These are phyloP conservation scores for Boletus semigastroideus DNA, from an alignment of 1,284 basidiomycete species.

Conservation along the genomic window DNA sequence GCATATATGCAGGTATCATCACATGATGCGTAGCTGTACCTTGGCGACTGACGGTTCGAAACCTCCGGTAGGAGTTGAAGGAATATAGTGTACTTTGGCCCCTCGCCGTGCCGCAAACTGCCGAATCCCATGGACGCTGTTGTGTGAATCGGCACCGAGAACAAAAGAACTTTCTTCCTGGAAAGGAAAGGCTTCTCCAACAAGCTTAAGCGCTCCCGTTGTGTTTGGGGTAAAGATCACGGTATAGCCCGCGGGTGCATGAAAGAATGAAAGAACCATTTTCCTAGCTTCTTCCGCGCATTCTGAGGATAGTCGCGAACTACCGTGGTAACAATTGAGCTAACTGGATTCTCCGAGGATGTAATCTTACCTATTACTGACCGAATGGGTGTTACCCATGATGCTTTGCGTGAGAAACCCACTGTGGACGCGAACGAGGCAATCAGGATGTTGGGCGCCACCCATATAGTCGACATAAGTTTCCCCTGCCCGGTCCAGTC, in stretches of 20 bases:
- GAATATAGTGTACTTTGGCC: slow-evolving; percentile 61
- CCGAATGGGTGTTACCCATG: slow-evolving; percentile 80
- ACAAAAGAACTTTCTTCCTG: slow-evolving; percentile 53
- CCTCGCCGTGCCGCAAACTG: slow-evolving; percentile 60
- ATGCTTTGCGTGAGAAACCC: slow-evolving; percentile 64
- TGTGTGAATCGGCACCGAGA: slow-evolving; percentile 75
- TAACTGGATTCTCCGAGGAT: not conserved
- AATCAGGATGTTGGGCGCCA: slow-evolving; percentile 72
- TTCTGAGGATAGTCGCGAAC: slow-evolving; percentile 66
- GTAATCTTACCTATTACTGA: slow-evolving; percentile 63
- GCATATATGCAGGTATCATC: slow-evolving; percentile 18
- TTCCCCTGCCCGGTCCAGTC: slow-evolving; percentile 61
- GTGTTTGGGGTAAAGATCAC: slow-evolving; percentile 83
- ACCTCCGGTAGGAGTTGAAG: slow-evolving; percentile 61
- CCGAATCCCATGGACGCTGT: slow-evolving; percentile 81
- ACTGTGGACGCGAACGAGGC: slow-evolving; percentile 64
- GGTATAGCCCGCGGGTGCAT: slow-evolving; percentile 70
- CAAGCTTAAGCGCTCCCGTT: slow-evolving; percentile 73
- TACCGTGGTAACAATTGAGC: slow-evolving; percentile 29
- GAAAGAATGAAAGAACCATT: slow-evolving; percentile 71
- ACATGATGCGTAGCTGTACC: slow-evolving; percentile 38
- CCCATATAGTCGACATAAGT: slow-evolving; percentile 86
- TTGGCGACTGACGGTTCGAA: slow-evolving; percentile 57
- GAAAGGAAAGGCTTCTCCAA: slow-evolving; percentile 81
- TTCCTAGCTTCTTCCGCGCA: slow-evolving; percentile 66